Percentiles rank a stretch among this genome's conserved stretches.
Evolutionary conservation across 371 early-diverging fungal species (phyloP).

Genomic region (Mucor lusitanicus): DNA sequence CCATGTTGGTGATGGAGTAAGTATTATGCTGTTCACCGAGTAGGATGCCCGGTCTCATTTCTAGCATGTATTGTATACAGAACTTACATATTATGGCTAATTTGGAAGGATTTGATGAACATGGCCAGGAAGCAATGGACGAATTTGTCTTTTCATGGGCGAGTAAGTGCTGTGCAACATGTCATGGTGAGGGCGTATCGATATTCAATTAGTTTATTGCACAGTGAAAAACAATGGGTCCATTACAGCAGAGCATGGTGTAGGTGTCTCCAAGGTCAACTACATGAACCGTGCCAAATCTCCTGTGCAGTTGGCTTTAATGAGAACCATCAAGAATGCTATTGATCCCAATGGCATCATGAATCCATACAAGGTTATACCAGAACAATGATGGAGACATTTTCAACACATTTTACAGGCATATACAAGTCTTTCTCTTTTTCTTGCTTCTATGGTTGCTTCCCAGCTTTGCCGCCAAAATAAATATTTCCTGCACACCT

Average conservation of each 20-base stretch:
- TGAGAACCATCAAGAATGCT: slow-evolving; percentile 69
- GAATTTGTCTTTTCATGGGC: slow-evolving; percentile 86
- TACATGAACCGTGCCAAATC: slow-evolving; percentile 61
- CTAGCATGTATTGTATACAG: too few relatives aligned
- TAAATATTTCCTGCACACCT: slow-evolving; percentile 29
- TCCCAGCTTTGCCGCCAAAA: slow-evolving; percentile 18
- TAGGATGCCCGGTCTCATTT: too few relatives aligned
- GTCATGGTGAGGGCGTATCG: neutral
- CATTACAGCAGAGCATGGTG: slow-evolving; percentile 73
- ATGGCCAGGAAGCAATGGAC: slow-evolving; percentile 70
- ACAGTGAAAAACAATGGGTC: slow-evolving; percentile 42
- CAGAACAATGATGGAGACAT: slow-evolving; percentile 50
- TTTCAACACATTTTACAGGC: slow-evolving; percentile 50
- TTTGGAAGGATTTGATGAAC: slow-evolving; percentile 47
- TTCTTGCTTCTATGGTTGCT: neutral
- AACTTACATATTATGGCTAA: slow-evolving; percentile 93
- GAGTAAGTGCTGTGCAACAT: slow-evolving; percentile 17
- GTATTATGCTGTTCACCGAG: slow-evolving; percentile 4
- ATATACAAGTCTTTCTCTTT: slow-evolving; percentile 3
- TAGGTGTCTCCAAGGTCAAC: slow-evolving; percentile 64
- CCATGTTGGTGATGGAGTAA: slow-evolving; percentile 81
- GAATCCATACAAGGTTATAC: slow-evolving; percentile 81
- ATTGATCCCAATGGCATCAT: slow-evolving; percentile 86
- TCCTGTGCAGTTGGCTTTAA: slow-evolving; percentile 49
- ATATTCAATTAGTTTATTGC: neutral